Base-by-base conservation (phyloP, 2,329 filamentous ascomycete species). In the Aureobasidium sp. region DNA sequence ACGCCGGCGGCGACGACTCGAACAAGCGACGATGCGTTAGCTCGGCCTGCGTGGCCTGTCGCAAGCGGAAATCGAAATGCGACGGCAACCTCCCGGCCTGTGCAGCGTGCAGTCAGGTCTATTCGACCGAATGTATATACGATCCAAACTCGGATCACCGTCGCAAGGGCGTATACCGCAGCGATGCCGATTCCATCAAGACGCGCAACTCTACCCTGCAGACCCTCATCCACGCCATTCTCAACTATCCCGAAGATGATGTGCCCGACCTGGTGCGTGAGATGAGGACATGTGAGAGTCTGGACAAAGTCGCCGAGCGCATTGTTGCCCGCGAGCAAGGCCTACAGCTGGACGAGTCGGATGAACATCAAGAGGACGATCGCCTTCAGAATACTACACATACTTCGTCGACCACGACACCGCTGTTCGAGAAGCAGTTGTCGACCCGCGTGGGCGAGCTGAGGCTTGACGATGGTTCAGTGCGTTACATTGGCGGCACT, bases 101-200 rank as follows among this genome's bases (percentile, higher is more conserved):
- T 73, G 93, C 93, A 8, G 93, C 94, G n/a, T 99, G 94, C 76
- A 86, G 90, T 65, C 96, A 91, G 68, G 93, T 97, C 61, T 97
- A 99, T 72, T 84, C 86, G 64, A 94, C 90, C 53, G 86, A 89
- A 77, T 97, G 94, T 74, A 82, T 97, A 67, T 97, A 97, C 79
- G 93, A 97, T 72, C 93, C 92, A 3, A 95, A 92, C 72, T 96
- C 92, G 63, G 94, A 99, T 74, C 92, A 97, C 74, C 88, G 94
- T 55, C 87, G 94, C 56, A 97, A 97, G 74, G 94, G 94, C 64
- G 94, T 97, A 53, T 97, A 97, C 75, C 92, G 93, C 71, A 91
- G 96, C 75, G 94, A 96, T 74, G 85, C 89, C 27, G 92, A 96
- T 74, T 90, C 85, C 71, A 82, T 93, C 73, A 95, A 95, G 77